A percentile compares a stretch with the other conserved stretches of the same genome.
These are phyloP conservation scores for Neospora caninum DNA, from an alignment of 169 alveolate genomes.

Conservation along the genomic window DNA sequence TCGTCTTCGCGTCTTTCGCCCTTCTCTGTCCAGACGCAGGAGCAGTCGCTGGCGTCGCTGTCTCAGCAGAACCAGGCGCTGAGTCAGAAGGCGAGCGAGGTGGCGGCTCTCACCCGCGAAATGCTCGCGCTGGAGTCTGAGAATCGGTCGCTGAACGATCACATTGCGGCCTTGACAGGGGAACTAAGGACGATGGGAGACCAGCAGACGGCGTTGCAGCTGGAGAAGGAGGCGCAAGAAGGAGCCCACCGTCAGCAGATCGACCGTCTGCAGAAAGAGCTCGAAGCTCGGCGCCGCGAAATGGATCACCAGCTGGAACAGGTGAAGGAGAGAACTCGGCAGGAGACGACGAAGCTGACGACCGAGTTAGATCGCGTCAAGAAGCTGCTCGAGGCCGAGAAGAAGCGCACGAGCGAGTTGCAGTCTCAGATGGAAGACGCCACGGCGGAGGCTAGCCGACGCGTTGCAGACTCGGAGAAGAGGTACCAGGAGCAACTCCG, in stretches of 20 bases:
- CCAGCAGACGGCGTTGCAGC: conserved; percentile 60
- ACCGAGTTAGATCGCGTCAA: not conserved
- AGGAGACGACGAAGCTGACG: not conserved
- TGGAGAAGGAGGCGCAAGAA: conserved; percentile 52
- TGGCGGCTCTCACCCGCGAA: conserved; percentile 40
- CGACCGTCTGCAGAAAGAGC: conserved; percentile 55
- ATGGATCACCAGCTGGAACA: not conserved
- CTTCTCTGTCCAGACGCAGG: conserved; percentile 53
- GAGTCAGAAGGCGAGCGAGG: conserved; percentile 26
- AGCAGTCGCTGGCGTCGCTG: conserved; percentile 35
- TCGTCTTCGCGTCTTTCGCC: not conserved
- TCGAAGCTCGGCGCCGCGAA: not conserved
- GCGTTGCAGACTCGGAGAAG: not conserved
- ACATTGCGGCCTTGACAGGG: conserved; percentile 14
- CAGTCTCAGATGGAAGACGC: not conserved
- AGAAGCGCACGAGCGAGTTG: not conserved
- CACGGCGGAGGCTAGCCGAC: not conserved
- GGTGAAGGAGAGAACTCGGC: not conserved
- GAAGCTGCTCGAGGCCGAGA: conserved; percentile 21
- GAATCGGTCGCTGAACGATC: conserved; percentile 18
- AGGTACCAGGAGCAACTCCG: conserved; percentile 5
- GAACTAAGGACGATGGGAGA: conserved; percentile 58
- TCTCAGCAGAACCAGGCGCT: conserved; percentile 39
- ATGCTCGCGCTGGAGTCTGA: not conserved
- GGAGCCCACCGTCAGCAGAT: conserved; percentile 16